phyloP scores from a whole-genome alignment of 2,329 filamentous ascomycete genomes.

The Hypoxylon sp. region DNA sequence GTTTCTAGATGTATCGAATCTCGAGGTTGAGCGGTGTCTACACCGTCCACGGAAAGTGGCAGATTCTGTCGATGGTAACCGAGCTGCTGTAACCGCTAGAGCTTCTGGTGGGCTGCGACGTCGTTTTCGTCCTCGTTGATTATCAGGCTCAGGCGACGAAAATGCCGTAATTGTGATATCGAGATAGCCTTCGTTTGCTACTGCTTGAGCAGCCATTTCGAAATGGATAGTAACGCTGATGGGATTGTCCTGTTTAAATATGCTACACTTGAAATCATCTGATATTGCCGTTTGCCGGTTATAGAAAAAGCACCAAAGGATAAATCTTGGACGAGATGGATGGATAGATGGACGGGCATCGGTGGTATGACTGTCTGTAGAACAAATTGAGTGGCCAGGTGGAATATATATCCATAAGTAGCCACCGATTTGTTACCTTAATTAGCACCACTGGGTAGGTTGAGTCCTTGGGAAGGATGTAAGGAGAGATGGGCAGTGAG shows the following conservation, averaged over 20 bases:
- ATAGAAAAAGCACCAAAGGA: slow-evolving; percentile 14
- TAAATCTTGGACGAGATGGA: slow-evolving; percentile 20
- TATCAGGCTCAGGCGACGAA: slow-evolving; percentile 55
- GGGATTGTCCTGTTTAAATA: not conserved
- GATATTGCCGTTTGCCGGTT: slow-evolving; percentile 14
- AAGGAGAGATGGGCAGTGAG: slow-evolving; percentile 20
- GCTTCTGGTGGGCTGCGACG: slow-evolving; percentile 54
- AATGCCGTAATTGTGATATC: slow-evolving; percentile 49
- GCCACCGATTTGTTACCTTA: slow-evolving; percentile 16
- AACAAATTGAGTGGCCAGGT: slow-evolving; percentile 2
- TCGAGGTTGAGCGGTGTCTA: slow-evolving; percentile 58
- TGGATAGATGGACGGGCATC: slow-evolving; percentile 4
- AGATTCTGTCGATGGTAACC: slow-evolving; percentile 57
- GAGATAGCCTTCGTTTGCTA: slow-evolving; percentile 46
- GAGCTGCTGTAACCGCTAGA: slow-evolving; percentile 45
- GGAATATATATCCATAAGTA: slow-evolving; percentile 18
- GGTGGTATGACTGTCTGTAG: slow-evolving; percentile 14
- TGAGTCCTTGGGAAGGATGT: slow-evolving; percentile 16
- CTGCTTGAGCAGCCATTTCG: slow-evolving; percentile 47
- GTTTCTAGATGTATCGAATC: slow-evolving; percentile 50
- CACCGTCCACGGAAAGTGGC: slow-evolving; percentile 60
- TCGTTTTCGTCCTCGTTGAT: slow-evolving; percentile 57
- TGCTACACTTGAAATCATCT: slow-evolving; percentile 14
- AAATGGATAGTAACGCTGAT: slow-evolving; percentile 5
- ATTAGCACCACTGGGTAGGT: slow-evolving; percentile 9